Base-by-base conservation (phyloP, 371 early-diverging fungal genomes). In the Batkoa obscura region DNA sequence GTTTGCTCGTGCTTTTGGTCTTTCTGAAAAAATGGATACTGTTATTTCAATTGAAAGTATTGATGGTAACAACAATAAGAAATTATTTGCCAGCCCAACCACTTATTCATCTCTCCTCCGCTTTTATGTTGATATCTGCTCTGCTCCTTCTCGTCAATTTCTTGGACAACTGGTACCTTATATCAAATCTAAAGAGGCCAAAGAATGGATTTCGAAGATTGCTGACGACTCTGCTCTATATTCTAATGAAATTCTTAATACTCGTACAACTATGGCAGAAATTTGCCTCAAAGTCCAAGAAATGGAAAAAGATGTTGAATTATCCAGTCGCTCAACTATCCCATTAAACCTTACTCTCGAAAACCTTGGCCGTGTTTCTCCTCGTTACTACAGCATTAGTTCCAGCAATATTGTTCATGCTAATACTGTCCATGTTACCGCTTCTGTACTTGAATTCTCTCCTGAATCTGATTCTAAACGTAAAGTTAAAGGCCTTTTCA, bases 381-480 rank as follows among this genome's bases (percentile, higher is more conserved):
- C 91, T 15, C 85, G 98, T 13, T 90, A 87, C 69, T 97, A 97
- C 67, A 90, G 90, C 36, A 95, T 97, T 55, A 90, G 90, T 37
- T 88, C 88, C 23, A 85, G 88, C 9, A 69, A 86, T 37, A 69
- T 69, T 50, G 78, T 78, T 36, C 65, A 70, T 45, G 89, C 91
- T 33, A 76, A 79, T 32, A 63, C 62, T 6, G 81, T 91, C 31
- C 72, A 77, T 54, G 74, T 90, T 57, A 95, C 95, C 9, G 90
- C 87, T 13, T 88, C 89, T 17, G 81, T 93, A 39, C 75, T 94
- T 23, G 72, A 81, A 35, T 94, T 94, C 59, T 65, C 73, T 34
- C 78, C 85, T 39, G 52, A 55, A 15, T 50, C 69, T 33, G 58
- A 60, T 0, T 66, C 75, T 30, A 66, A 69, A 6, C 73, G 73